Conservation (phyloP, 192 early-diverging fungal species). For the Coemansia sp. region DNA sequence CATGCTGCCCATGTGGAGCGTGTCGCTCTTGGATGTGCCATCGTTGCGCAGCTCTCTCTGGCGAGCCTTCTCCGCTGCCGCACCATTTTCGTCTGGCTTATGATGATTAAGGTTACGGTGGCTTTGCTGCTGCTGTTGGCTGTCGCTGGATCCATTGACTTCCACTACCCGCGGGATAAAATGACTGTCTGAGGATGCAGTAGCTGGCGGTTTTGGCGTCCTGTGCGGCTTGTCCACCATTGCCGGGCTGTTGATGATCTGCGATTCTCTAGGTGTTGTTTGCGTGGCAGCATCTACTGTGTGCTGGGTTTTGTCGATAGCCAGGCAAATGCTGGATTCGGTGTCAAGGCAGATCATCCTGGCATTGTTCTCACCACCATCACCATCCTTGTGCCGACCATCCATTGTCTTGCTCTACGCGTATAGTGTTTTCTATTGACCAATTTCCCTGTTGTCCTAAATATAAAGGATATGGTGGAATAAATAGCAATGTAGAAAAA, state of each 20-base stretch:
- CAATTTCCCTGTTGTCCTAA: neutral
- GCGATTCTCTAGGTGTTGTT: neutral
- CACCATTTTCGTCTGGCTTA: neutral
- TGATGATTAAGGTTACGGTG: neutral
- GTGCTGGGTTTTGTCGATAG: slow-evolving; percentile 25
- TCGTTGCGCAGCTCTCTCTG: neutral
- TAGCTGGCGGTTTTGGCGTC: neutral
- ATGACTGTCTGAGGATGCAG: slow-evolving; percentile 22
- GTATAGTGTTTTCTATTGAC: neutral
- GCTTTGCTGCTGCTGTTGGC: slow-evolving; percentile 30
- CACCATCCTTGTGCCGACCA: slow-evolving; percentile 3
- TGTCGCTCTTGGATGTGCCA: slow-evolving; percentile 2
- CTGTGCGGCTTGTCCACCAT: slow-evolving; percentile 5
- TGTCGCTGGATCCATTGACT: slow-evolving; percentile 41
- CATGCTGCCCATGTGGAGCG: neutral
- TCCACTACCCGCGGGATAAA: slow-evolving; percentile 35
- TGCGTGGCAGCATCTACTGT: slow-evolving; percentile 10
- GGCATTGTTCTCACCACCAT: slow-evolving; percentile 11
- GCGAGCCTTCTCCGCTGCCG: no score
- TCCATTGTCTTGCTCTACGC: slow-evolving; percentile 1
- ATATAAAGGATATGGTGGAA: neutral
- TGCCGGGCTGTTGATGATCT: neutral
- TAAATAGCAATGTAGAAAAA: neutral
- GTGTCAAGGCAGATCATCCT: slow-evolving; percentile 34
- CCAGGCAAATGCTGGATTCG: slow-evolving; percentile 36